Evolutionary conservation across 2,329 filamentous ascomycete species (phyloP), one percentile per base, ranked within the genome.

Genomic region (Ascochyta lentis): DNA sequence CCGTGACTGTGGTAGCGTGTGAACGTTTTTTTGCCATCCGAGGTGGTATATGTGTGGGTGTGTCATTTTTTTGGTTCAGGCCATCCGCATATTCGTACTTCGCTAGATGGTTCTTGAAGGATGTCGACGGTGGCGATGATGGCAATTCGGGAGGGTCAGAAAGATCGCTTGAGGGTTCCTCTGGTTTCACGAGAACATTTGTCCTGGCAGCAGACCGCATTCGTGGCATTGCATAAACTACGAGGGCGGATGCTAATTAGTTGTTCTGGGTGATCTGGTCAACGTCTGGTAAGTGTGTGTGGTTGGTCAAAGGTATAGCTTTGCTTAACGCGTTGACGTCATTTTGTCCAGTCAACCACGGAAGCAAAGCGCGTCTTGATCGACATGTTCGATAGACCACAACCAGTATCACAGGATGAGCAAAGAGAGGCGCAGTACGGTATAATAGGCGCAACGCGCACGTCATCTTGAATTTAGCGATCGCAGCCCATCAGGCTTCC

Each of bases 101-200:
- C n/a, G 64, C 54, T n/a, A 76, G 48, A 38, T 48, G 55, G 13
- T 57, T 66, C 19, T 68, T 70, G 64, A 76, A 76, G 1, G 73
- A 61, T 56, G 67, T 29, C 38, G 66, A 42, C 39, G 63, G 52
- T 49, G 66, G 46, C 57, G 62, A 48, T 29, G 62, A 44, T 27
- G 57, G 54, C 27, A 31, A 16, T 10, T 58, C 44, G 31, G 50
- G 44, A 13, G 44, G 38, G 23, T 63, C 55, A 13, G 49, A 45
- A 10, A 57, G 35, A 9, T 61, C 56, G 29, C 47, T 58, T 5
- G 38, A 13, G 12, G 15, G 16, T 35, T 60, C 60, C 4, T n/a
- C 38, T 40, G 48, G 23, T 10, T 38, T 16, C 24, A 34, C 23
- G 3, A 45, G n/a, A 7, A 22, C 45, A 9, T 29, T 44, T 3